phyloP scores from a whole-genome alignment of 345 rosid genomes.

The Lepidium africanum region DNA sequence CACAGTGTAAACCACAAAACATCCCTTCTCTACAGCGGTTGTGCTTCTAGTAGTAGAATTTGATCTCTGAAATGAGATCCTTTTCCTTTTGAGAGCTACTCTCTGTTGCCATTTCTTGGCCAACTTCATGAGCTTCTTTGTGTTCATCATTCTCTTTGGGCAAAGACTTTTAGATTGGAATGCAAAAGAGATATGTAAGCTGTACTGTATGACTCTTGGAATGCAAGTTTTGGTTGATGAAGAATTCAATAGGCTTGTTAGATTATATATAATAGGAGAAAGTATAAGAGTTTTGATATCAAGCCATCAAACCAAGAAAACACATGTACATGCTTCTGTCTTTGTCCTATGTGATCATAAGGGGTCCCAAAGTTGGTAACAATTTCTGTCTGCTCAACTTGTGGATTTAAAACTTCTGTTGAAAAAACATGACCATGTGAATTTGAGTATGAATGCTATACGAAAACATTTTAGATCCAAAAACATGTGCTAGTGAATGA shows the following conservation, averaged over 20 bases:
- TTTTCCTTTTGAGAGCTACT: conserved; percentile 7
- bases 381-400: neutral
- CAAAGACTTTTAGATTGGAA: neutral
- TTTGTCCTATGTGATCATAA: neutral
- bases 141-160: neutral
- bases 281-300: neutral
- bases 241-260: neutral
- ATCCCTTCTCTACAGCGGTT: conserved; percentile 1
- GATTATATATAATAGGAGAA: neutral
- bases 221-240: neutral
- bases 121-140: conserved; percentile 3
- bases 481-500: neutral
- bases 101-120: conserved; percentile 10
- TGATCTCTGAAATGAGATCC: conserved; percentile 10
- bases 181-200: neutral
- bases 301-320: neutral
- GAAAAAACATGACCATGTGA: conserved; percentile 9
- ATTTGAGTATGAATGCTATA: neutral
- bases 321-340: conserved; percentile 12
- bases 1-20: conserved; percentile 29
- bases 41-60: neutral
- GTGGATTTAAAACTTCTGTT: neutral
- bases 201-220: neutral
- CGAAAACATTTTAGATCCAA: neutral
- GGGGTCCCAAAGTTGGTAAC: conserved; percentile 1